Evolutionary conservation across 1,284 basidiomycete species (phyloP), one percentile per base, ranked within the genome.

Genomic region (Ceratobasidium papillatum): DNA sequence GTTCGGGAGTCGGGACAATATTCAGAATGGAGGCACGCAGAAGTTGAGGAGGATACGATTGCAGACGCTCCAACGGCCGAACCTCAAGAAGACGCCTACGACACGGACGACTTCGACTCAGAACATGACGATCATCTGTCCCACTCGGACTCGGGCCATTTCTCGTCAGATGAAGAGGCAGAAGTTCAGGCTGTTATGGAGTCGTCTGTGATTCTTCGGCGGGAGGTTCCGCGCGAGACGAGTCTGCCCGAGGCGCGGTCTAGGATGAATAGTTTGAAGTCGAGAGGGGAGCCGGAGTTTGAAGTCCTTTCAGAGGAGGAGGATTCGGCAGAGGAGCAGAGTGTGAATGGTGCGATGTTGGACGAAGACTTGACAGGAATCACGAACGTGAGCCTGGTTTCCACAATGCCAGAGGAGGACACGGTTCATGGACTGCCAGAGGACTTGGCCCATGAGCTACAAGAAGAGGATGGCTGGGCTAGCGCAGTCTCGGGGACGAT

Each of bases 241-340:
- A 71, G 68, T 59, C 25, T 71, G 22, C 68, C 68, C 25, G 61
- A 63, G 61, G 61, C 61, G 61, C n/a, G 9, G 30, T 58, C 54
- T 32, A 58, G 54, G 54, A 58, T 58, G 54, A 14, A 14, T 11
- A 58, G 54, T n/a, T 19, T 47, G 45, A 47, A 12, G 19, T 47
- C 45, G 4, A 47, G 8, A 47, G 45, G 19, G 19, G 45, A 47
- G 19, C 9, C 45, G 4, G 19, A 19, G 45, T 47, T 47, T 19
- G 7, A 9, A 17, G 38, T 14, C 38, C 7, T 41, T 14, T 14
- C 14, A 14, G 38, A 41, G 38, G 7, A 5, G 5, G 38, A 41
- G 38, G 38, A 41, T 41, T n/a, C n/a, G n/a, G 45, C 8, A 17
- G 45, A 19, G 19, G 45, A 47, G 4, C 9, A 47, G 45, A n/a